These are phyloP conservation scores for Cymbidium sinense DNA, from an alignment of 106 monocot genomes.

Conservation along the genomic window DNA sequence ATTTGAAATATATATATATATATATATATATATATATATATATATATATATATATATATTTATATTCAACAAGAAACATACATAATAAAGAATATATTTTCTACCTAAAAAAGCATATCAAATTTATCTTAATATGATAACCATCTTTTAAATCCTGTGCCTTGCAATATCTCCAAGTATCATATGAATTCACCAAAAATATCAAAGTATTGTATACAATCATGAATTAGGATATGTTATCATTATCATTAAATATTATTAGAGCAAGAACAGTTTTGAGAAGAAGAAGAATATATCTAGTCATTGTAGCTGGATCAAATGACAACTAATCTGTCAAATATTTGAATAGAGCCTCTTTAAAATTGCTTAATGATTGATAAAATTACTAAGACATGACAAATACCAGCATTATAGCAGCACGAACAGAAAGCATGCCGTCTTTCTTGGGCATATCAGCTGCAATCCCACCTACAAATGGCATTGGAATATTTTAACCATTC, in stretches of 20 bases:
- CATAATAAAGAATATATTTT: too few species aligned
- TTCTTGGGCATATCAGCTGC: constrained; percentile 33
- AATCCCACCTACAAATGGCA: constrained; percentile 34
- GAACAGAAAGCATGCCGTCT: constrained; percentile 47
- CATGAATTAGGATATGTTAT: neutral
- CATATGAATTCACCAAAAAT: neutral
- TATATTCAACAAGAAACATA: too few species aligned
- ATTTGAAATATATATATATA: too few species aligned
- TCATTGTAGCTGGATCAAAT: neutral
- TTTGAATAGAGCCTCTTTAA: neutral
- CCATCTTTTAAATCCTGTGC: neutral
- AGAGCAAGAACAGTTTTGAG: neutral
- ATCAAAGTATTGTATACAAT: neutral
- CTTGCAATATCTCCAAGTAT: neutral
- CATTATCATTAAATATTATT: neutral
- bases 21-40: too few species aligned
- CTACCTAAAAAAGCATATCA: too few species aligned
- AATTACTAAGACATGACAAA: neutral
- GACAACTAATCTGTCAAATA: neutral
- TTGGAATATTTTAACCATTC: constrained; percentile 32
- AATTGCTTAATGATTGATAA: neutral
- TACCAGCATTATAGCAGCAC: constrained; percentile 95
- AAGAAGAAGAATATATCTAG: neutral
- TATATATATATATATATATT: too few species aligned
- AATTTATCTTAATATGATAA: too few species aligned